Evolutionary conservation across 2,329 filamentous ascomycete species (phyloP).

Genomic region (Fusarium floridanum): DNA sequence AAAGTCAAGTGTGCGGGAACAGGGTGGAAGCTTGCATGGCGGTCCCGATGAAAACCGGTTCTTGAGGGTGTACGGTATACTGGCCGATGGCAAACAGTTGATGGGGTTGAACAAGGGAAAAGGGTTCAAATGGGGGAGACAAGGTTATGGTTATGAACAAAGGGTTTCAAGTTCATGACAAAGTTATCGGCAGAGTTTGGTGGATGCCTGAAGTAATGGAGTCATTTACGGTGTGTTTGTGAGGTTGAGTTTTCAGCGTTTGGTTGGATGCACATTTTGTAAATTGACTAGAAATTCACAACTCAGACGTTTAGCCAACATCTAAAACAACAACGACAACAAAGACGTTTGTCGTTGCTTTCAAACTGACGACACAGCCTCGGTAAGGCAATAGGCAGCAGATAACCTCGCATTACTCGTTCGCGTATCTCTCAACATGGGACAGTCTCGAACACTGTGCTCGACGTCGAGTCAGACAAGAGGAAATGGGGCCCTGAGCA

Average conservation of each 20-base stretch:
- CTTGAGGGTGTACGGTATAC: not conserved
- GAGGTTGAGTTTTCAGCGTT: not conserved
- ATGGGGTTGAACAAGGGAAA: not conserved
- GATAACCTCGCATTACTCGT: not conserved
- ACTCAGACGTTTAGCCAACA: not conserved
- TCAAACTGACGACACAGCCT: conserved; percentile 1
- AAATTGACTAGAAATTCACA: not conserved
- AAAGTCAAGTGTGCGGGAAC: conserved; percentile 2
- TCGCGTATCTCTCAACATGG: not conserved
- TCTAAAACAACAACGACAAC: not conserved
- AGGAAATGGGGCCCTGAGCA: conserved; percentile 4
- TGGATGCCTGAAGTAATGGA: not conserved
- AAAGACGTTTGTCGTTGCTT: not conserved
- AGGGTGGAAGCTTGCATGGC: conserved; percentile 1
- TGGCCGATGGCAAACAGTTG: not conserved
- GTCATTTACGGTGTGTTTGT: not conserved
- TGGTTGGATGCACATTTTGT: not conserved
- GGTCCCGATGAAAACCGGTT: not conserved
- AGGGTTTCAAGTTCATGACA: not conserved
- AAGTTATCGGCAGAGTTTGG: not conserved
- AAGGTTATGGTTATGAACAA: not conserved
- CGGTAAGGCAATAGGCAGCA: not conserved
- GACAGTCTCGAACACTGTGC: conserved; percentile 17
- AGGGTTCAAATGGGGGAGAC: not conserved
- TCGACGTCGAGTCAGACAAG: conserved; percentile 9